These are phyloP conservation scores for Naganishia cerealis DNA, from an alignment of 1,284 basidiomycete genomes.

Conservation along the genomic window DNA sequence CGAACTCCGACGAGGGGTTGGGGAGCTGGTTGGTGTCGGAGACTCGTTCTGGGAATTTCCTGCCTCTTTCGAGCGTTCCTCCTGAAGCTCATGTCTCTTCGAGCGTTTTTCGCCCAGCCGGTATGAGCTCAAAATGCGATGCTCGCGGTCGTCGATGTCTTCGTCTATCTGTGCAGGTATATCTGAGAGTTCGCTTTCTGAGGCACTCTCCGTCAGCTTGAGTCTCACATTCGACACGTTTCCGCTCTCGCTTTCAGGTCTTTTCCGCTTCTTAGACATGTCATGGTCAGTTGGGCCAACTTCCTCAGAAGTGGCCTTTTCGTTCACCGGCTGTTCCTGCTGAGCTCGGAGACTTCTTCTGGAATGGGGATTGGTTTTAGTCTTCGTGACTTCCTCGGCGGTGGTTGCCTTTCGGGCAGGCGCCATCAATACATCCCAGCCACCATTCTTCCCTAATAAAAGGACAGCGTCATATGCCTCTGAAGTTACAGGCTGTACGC, in stretches of 20 bases:
- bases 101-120: background rate
- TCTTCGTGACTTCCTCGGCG: background rate
- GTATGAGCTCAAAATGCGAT: background rate
- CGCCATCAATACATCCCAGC: constrained; percentile 48
- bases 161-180: background rate
- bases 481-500: constrained; percentile 68
- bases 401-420: background rate
- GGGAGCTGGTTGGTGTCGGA: background rate
- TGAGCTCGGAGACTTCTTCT: background rate
- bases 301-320: background rate
- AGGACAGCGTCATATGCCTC: constrained; percentile 70
- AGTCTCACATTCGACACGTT: background rate
- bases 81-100: background rate
- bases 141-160: background rate
- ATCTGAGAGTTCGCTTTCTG: constrained; percentile 14
- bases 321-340: background rate
- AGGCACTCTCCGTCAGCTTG: background rate
- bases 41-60: background rate
- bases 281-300: too few relatives aligned
- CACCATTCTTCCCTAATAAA: constrained; percentile 68
- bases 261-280: background rate
- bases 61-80: background rate
- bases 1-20: constrained; percentile 1
- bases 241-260: background rate
- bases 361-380: background rate